These are phyloP conservation scores for Penicillium psychrofluorescens DNA, from an alignment of 495 filamentous ascomycete species.

Conservation along the genomic window DNA sequence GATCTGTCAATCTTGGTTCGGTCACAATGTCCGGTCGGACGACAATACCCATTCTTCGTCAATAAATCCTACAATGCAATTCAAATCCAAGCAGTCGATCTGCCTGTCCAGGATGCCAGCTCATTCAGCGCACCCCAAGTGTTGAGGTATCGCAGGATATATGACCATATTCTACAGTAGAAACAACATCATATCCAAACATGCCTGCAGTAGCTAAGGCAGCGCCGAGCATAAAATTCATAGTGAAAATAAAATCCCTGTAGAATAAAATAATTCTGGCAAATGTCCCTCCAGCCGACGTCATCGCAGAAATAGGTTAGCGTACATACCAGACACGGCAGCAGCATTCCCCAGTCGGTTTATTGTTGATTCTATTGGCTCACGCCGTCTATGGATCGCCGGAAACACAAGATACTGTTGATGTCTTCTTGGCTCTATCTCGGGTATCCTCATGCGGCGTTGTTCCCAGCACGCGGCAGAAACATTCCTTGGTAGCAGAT, in stretches of 20 bases:
- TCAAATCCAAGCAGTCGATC: too few relatives aligned
- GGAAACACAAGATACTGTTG: constrained; percentile 1
- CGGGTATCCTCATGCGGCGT: background rate
- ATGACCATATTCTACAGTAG: too few relatives aligned
- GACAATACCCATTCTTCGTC: background rate
- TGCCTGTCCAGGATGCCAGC: too few relatives aligned
- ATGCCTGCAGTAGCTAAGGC: too few relatives aligned
- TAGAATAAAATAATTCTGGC: too few relatives aligned
- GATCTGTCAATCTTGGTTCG: background rate
- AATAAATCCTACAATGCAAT: too few relatives aligned
- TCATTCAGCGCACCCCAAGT: too few relatives aligned
- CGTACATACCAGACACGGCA: constrained; percentile 2
- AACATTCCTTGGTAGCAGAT: background rate
- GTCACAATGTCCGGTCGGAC: background rate
- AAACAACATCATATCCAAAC: too few relatives aligned
- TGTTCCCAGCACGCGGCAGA: background rate
- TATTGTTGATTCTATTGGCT: too few relatives aligned
- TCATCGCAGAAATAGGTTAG: background rate
- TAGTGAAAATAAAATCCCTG: too few relatives aligned
- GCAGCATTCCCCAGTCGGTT: background rate
- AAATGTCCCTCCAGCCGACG: background rate
- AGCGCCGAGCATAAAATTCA: too few relatives aligned
- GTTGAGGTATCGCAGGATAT: too few relatives aligned
- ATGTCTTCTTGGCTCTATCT: constrained; percentile 1
- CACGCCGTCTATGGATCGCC: background rate